Conservation (phyloP, 202 grass and related monocot species). For the Zoysia matrella region DNA sequence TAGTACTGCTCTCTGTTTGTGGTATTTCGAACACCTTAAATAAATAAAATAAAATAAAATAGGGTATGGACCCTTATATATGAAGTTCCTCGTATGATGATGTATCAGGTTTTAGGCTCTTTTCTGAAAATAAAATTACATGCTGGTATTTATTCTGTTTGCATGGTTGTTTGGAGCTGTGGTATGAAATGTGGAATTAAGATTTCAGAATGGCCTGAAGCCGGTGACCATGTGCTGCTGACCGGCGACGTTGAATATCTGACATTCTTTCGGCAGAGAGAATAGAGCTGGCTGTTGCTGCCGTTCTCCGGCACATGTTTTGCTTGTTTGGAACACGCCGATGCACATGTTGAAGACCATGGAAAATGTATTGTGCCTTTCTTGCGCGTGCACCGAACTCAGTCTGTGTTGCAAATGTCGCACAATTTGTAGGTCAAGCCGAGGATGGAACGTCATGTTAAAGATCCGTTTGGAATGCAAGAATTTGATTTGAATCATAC, state of each 20-base stretch:
- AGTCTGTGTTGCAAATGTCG: not conserved
- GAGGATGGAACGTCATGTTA: too few species aligned
- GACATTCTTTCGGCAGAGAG: not conserved
- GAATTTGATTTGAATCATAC: too few species aligned
- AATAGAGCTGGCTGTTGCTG: not conserved
- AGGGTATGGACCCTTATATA: not conserved
- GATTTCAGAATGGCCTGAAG: not conserved
- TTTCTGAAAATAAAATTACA: too few species aligned
- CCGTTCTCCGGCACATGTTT: constrained; percentile 35
- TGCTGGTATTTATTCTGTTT: not conserved
- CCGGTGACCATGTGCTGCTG: not conserved
- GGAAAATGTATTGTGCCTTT: not conserved
- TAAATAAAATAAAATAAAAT: not conserved
- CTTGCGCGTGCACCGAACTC: not conserved
- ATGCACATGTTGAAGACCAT: constrained; percentile 18
- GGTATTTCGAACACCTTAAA: not conserved
- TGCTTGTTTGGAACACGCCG: not conserved
- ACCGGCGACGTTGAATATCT: not conserved
- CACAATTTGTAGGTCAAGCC: too few species aligned
- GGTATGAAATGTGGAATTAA: not conserved
- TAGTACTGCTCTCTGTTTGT: not conserved
- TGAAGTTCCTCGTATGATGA: not conserved
- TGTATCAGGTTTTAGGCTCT: not conserved
- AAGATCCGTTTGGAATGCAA: too few species aligned
- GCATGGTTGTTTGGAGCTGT: not conserved